phyloP scores from a whole-genome alignment of 2,329 filamentous ascomycete species.

The Stemphylium beticola region DNA sequence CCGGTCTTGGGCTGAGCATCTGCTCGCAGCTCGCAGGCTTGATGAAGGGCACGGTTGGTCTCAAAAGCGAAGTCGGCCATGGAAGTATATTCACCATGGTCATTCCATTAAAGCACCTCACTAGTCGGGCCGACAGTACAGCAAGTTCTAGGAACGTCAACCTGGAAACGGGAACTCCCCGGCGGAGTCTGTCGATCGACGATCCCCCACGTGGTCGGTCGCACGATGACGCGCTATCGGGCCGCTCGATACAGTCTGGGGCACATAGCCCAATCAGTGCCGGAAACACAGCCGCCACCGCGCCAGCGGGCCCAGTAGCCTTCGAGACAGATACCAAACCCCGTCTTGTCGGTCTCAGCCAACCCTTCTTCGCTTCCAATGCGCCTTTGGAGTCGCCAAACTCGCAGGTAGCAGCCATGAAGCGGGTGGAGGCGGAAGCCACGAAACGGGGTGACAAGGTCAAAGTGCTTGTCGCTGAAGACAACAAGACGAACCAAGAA shows the following conservation, averaged over 20 bases:
- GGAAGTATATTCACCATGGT: constrained; percentile 84
- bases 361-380: constrained; percentile 74
- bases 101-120: constrained; percentile 79
- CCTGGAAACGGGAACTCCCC: constrained; percentile 28
- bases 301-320: constrained; percentile 41
- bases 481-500: constrained; percentile 62
- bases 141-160: constrained; percentile 47
- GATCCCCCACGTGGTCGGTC: constrained; percentile 26
- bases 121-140: constrained; percentile 66
- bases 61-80: constrained; percentile 73
- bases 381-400: constrained; percentile 59
- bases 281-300: constrained; percentile 17
- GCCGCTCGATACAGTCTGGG: constrained; percentile 41
- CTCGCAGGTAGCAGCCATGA: constrained; percentile 69
- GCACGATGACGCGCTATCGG: constrained; percentile 42
- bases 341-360: constrained; percentile 80
- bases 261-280: constrained; percentile 28
- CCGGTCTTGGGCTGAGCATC: constrained; percentile 85
- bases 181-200: constrained; percentile 38
- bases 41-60: constrained; percentile 78
- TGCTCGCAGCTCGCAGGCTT: constrained; percentile 83
- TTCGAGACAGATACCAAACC: constrained; percentile 71
- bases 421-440: constrained; percentile 68
- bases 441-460: constrained; percentile 65
- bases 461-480: constrained; percentile 85